A percentile compares a stretch with the other conserved stretches of the same genome.
phyloP scores from a whole-genome alignment of 352 stramenopile genomes.

The Pythium brassicae region DNA sequence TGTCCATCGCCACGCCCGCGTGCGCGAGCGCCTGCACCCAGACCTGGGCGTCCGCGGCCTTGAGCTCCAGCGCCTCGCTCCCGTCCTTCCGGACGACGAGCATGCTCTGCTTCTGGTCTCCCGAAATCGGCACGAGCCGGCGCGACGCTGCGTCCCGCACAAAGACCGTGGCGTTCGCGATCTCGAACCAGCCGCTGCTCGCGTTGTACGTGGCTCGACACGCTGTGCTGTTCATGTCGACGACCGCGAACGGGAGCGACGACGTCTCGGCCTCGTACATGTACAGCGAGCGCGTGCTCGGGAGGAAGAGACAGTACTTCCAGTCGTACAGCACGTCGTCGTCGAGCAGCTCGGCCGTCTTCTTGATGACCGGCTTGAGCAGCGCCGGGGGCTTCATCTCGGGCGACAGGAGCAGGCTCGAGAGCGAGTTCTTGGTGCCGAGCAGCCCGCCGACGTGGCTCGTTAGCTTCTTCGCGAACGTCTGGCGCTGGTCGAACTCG shows the following conservation, averaged over 20 bases:
- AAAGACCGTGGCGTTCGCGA: constrained; percentile 43
- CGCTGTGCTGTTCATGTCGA: constrained; percentile 45
- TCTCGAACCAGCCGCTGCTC: constrained; percentile 52
- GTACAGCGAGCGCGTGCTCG: constrained; percentile 41
- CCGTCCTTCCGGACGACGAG: constrained; percentile 31
- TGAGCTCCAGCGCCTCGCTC: constrained; percentile 45
- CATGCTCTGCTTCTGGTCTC: constrained; percentile 28
- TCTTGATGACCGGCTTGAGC: constrained; percentile 33
- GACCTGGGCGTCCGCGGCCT: constrained; percentile 36
- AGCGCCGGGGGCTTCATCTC: constrained; percentile 26
- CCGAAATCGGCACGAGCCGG: constrained; percentile 28
- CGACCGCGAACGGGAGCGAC: constrained; percentile 29
- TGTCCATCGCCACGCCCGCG: constrained; percentile 41
- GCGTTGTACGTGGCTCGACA: constrained; percentile 44
- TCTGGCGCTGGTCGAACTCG: not conserved
- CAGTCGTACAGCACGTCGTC: constrained; percentile 54
- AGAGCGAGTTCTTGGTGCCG: constrained; percentile 42
- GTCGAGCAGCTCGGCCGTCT: constrained; percentile 30
- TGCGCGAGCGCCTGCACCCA: constrained; percentile 54
- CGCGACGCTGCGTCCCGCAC: constrained; percentile 18
- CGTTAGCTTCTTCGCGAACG: constrained; percentile 58
- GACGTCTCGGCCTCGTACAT: constrained; percentile 55
- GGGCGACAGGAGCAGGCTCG: constrained; percentile 39
- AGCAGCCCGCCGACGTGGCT: constrained; percentile 52
- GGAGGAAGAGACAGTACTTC: constrained; percentile 70